Base-by-base conservation (phyloP, 2,329 filamentous ascomycete species). In the Lasiodiplodia hormozganensis region DNA sequence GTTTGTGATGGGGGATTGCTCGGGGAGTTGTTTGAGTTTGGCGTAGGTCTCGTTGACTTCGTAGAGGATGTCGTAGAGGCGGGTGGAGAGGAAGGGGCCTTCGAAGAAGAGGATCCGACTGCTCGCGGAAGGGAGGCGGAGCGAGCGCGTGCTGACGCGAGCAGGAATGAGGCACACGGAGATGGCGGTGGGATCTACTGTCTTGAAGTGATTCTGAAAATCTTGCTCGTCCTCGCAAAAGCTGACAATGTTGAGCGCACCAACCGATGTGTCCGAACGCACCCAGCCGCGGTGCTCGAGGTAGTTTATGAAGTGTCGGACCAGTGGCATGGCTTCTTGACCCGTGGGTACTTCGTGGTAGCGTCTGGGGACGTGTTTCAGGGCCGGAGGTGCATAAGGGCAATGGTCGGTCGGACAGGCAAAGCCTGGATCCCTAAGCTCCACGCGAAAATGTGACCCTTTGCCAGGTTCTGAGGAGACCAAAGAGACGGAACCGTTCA, bases 391-490 rank as follows among this genome's bases (percentile, higher is more conserved):
- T 7, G n/a, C 21, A 5, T 36, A 36, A 8, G 47, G 52, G 25
- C 34, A 49, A 11, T 56, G 68, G 40, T 65, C 25, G 8, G 62
- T 43, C 34, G 70, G 60, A 51, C 70, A 69, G 28, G 72, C 64
- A 71, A 75, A 76, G 7, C 71, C 69, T 2, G 76, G 75, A 16
- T 77, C 69, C 3, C 68, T 64, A 43, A 81, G 75, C 10, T 73
- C 70, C n/a, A 76, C 73, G 31, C 75, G 75, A 67, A 84, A 84
- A 68, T 83, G 80, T 0, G 82, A 84, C 0, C 82, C 83, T 12
- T 70, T 68, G 2, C 73, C 74, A 3, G 75, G 34, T 11, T 73
- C 71, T 0, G 82, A 84, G 0, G 77, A 78, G 0, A 83, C 73
- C 58, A 85, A 68, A 0, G 70, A 73, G 0, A 84, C 70, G 2